Evolutionary conservation across 352 stramenopile genomes (phyloP), one percentile per base, ranked within the genome.

Genomic region (Phytopythium kandeliae): DNA sequence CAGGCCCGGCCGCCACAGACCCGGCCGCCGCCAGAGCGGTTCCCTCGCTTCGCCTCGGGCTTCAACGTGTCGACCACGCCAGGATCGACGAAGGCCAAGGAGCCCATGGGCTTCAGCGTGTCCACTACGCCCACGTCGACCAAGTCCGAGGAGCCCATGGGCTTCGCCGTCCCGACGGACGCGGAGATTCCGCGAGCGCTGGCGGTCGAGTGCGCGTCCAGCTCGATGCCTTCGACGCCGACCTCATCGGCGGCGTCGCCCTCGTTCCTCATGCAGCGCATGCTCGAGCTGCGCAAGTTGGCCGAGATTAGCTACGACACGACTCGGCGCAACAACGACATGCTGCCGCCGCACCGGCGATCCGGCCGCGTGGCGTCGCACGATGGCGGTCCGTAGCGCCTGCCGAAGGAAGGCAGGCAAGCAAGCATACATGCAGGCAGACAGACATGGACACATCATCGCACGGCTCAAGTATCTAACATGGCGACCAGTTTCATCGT

Each of bases 281-380:
- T 69, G 53, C 7, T 57, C 45, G 62, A 65, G 41, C 57, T 70
- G 22, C 64, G 57, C 51, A 37, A 54, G 21, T 28, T 63, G 24
- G 58, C 62, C 24, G 62, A 66, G 42, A 58, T 55, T 30, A 70
- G 44, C 28, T 70, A 70, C 54, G 54, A 70, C 54, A 64, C 62
- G 35, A 60, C 28, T 4, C 28, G 28, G 28, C 28, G 28, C 28
- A 31, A 31, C 28, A 31, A 31, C 28, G 28, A 31, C 28, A 31
- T 31, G 28, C 4, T 31, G 28, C 28, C 28, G 28, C 9, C 28
- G 28, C 28, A 31, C 4, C 28, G 9, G 4, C 28, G 28, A 4
- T 31, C 28, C 4, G 28, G 28, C 9, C 28, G 28, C 28, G 4
- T 31, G n/a, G n/a, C n/a, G n/a, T n/a, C n/a, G n/a, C n/a, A n/a